These are phyloP conservation scores for Amaranthus cruentus DNA, from an alignment of 148 eudicot genomes.

Conservation along the genomic window DNA sequence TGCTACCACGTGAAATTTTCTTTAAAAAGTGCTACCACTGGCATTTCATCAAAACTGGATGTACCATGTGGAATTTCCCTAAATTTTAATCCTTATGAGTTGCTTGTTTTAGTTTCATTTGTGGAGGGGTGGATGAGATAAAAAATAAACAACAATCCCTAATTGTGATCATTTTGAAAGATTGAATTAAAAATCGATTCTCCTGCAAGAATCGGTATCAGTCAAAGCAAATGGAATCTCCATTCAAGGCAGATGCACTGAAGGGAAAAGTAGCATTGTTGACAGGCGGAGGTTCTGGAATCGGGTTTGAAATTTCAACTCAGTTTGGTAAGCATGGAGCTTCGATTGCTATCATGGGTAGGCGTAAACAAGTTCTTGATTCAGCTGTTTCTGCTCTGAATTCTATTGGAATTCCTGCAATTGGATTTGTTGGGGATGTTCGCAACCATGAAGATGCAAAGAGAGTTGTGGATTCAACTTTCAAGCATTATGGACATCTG, in stretches of 20 bases:
- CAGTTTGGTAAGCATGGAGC: slow-evolving; percentile 91
- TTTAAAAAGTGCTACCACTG: too few relatives aligned
- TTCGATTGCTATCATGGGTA: slow-evolving; percentile 82
- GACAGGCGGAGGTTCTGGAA: slow-evolving; percentile 96
- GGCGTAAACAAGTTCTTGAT: slow-evolving; percentile 64
- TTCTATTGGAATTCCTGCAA: slow-evolving; percentile 68
- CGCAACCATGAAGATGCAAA: slow-evolving; percentile 77
- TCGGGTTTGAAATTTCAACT: slow-evolving; percentile 79
- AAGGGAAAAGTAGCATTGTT: slow-evolving; percentile 79
- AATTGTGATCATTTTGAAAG: too few relatives aligned
- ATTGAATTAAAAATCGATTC: too few relatives aligned
- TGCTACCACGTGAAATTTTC: too few relatives aligned
- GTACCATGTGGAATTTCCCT: too few relatives aligned
- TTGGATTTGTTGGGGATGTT: slow-evolving; percentile 92
- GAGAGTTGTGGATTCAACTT: slow-evolving; percentile 78
- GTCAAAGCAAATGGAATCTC: slow-evolving; percentile 47
- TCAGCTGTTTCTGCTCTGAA: slow-evolving; percentile 64
- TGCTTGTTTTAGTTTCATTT: too few relatives aligned
- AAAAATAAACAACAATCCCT: too few relatives aligned
- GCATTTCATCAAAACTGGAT: too few relatives aligned
- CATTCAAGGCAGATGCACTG: slow-evolving; percentile 60
- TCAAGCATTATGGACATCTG: slow-evolving; percentile 67
- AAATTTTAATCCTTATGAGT: too few relatives aligned
- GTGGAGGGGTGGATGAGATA: too few relatives aligned
- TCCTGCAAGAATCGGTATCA: too few relatives aligned